A percentile compares a stretch with the other conserved stretches of the same genome.
Evolutionary conservation across 371 early-diverging fungal genomes (phyloP).

Genomic region (Mucor saturninus): DNA sequence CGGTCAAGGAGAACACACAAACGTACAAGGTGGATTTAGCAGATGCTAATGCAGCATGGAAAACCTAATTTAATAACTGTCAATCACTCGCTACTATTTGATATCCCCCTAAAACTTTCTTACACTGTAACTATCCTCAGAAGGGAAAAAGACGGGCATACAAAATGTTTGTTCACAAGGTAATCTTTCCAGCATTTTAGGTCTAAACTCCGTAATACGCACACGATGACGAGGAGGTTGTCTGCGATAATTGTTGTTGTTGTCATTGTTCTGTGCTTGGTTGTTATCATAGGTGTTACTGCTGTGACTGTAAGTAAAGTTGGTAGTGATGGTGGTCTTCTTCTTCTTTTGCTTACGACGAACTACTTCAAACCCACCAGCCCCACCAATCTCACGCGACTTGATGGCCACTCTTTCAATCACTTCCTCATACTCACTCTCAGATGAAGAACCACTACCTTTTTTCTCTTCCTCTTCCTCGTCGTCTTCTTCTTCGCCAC

Average conservation of each 20-base stretch:
- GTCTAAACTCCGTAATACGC: constrained; percentile 22
- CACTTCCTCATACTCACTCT: constrained; percentile 32
- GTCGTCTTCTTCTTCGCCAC: constrained; percentile 12
- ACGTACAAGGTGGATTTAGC: constrained; percentile 57
- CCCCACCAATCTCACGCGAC: constrained; percentile 30
- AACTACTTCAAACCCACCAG: constrained; percentile 22
- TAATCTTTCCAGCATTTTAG: constrained; percentile 17
- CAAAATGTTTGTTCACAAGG: constrained; percentile 39
- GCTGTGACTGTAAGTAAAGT: constrained; percentile 10
- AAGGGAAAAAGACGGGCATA: constrained; percentile 62
- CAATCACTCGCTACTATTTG: constrained; percentile 31
- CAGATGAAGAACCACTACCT: constrained; percentile 9
- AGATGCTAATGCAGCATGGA: constrained; percentile 51
- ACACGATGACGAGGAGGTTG: constrained; percentile 13
- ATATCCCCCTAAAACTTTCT: not conserved
- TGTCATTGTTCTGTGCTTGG: constrained; percentile 2
- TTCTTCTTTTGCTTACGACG: constrained; percentile 29
- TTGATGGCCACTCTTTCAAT: constrained; percentile 23
- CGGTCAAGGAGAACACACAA: constrained; percentile 64
- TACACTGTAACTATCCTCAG: constrained; percentile 48
- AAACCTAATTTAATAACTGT: constrained; percentile 26
- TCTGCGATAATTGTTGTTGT: not conserved
- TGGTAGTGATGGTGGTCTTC: constrained; percentile 17
- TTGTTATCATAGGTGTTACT: constrained; percentile 5
- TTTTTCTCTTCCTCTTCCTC: constrained; percentile 11